These are phyloP conservation scores for Tausonia pullulans DNA, from an alignment of 1,284 basidiomycete genomes.

Conservation along the genomic window DNA sequence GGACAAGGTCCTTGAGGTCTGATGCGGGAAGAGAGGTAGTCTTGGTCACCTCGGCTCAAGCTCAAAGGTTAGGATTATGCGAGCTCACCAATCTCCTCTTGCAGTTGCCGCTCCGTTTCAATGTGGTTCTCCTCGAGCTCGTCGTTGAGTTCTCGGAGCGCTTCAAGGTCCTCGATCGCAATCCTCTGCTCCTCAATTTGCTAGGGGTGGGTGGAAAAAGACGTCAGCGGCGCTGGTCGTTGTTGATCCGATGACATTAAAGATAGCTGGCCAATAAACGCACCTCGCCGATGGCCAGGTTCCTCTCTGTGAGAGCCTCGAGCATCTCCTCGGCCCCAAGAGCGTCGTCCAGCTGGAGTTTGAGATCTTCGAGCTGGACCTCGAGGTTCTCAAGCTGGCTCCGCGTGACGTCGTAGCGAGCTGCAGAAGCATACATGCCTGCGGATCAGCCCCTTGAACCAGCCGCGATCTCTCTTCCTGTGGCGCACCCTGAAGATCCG, in stretches of 20 bases:
- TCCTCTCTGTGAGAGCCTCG: conserved; percentile 88
- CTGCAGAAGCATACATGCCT: conserved; percentile 34
- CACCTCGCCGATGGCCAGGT: conserved; percentile 79
- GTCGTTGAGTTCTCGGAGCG: conserved; percentile 89
- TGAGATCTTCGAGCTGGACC: conserved; percentile 83
- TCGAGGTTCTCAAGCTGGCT: conserved; percentile 76
- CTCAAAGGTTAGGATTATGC: neutral
- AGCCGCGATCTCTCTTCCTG: neutral
- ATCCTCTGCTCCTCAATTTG: conserved; percentile 95
- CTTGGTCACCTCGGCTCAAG: neutral
- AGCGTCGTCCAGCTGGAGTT: conserved; percentile 87
- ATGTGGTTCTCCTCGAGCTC: conserved; percentile 95
- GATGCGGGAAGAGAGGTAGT: conserved; percentile 9
- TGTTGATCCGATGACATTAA: neutral
- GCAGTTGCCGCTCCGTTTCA: conserved; percentile 83
- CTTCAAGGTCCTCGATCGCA: conserved; percentile 89
- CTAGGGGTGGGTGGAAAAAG: conserved; percentile 33
- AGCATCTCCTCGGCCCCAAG: conserved; percentile 92
- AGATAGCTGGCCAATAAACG: conserved; percentile 10
- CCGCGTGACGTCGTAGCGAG: conserved; percentile 63
- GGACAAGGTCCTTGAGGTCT: conserved; percentile 61
- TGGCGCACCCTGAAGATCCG: conserved; percentile 54
- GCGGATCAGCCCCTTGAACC: too few relatives aligned
- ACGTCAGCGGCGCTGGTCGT: neutral
- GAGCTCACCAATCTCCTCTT: conserved; percentile 70